Conservation (phyloP, 176 grass and related monocot genomes). For the Bromus sterilis region DNA sequence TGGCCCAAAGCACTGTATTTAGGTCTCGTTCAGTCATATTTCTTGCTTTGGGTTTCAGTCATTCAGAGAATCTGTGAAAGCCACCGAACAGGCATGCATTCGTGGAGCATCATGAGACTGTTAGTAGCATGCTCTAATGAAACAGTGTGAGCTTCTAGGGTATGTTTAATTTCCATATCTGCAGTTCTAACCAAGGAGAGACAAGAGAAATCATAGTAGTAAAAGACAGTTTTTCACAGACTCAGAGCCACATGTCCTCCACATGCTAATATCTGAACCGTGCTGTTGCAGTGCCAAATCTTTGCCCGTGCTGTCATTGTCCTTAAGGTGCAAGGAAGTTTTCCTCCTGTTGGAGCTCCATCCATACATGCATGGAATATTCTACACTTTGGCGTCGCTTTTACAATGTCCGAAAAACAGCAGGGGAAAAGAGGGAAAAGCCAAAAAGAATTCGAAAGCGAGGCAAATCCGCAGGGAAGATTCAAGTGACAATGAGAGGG, state of each 20-base stretch:
- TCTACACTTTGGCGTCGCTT: background rate
- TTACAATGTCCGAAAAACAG: background rate
- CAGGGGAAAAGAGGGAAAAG: background rate
- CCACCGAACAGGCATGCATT: background rate
- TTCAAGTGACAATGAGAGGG: background rate
- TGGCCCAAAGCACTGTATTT: background rate
- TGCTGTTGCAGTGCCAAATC: too few relatives aligned
- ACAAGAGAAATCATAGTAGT: background rate
- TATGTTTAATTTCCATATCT: too few relatives aligned
- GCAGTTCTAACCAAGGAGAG: background rate
- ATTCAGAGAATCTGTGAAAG: conserved; percentile 21
- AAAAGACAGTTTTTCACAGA: too few relatives aligned
- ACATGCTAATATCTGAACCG: too few relatives aligned
- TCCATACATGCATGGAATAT: background rate
- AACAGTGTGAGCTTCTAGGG: background rate
- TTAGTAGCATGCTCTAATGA: background rate
- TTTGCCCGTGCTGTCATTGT: too few relatives aligned
- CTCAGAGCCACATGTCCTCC: too few relatives aligned
- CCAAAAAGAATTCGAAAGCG: background rate
- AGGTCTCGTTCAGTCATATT: background rate
- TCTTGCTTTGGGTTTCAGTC: background rate
- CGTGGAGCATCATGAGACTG: background rate
- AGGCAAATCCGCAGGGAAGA: background rate
- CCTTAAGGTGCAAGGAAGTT: too few relatives aligned
- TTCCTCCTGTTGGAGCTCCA: too few relatives aligned